Conservation (phyloP, 2,329 filamentous ascomycete species). For the Hymenotorrendiella dingleyae region DNA sequence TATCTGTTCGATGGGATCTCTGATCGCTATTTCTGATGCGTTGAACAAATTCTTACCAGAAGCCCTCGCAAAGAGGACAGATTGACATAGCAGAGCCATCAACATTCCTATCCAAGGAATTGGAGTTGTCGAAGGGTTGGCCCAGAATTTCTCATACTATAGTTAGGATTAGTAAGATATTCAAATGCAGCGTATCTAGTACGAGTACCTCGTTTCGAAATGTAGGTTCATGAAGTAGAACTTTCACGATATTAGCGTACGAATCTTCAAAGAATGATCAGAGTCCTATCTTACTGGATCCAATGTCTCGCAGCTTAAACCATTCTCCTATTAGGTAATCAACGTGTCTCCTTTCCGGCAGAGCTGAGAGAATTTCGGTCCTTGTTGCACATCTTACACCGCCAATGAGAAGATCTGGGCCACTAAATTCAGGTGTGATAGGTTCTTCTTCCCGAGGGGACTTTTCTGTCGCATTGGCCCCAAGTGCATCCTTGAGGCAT, state of each 20-base stretch:
- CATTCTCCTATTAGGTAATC: constrained; percentile 47
- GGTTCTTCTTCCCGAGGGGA: constrained; percentile 1
- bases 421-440: background rate
- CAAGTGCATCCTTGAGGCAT: constrained; percentile 52
- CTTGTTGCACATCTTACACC: constrained; percentile 28
- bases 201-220: constrained; percentile 38
- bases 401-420: constrained; percentile 23
- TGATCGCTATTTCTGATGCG: constrained; percentile 36
- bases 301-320: constrained; percentile 45
- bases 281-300: constrained; percentile 37
- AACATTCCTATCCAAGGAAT: constrained; percentile 49
- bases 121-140: constrained; percentile 26
- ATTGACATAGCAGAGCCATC: constrained; percentile 25
- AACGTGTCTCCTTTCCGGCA: constrained; percentile 41
- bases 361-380: constrained; percentile 40
- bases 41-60: constrained; percentile 1
- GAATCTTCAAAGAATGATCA: no score
- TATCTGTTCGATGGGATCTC: constrained; percentile 36
- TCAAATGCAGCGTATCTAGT: background rate
- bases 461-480: constrained; percentile 20
- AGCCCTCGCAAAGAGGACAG: constrained; percentile 19
- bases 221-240: constrained; percentile 43
- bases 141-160: constrained; percentile 29
- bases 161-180: constrained; percentile 5
- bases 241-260: no score